These are phyloP conservation scores for Epithemia pelagica DNA, from an alignment of 108 stramenopile genomes.

Conservation along the genomic window DNA sequence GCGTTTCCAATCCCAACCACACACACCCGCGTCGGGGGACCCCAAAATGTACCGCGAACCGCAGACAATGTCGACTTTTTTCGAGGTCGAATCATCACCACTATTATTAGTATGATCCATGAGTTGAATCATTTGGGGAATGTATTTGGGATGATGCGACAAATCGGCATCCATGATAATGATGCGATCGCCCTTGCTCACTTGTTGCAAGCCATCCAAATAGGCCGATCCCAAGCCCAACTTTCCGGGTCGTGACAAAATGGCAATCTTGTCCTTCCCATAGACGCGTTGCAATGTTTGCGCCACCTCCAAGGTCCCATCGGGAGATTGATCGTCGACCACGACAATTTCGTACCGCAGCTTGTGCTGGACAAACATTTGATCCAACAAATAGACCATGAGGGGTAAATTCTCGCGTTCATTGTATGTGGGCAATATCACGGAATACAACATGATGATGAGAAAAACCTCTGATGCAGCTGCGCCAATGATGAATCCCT, in stretches of 20 bases:
- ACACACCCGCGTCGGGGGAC: constrained; percentile 75
- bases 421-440: constrained; percentile 98
- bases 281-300: constrained; percentile 76
- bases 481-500: too few relatives aligned
- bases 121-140: constrained; percentile 79
- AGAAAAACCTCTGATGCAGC: too few relatives aligned
- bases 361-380: constrained; percentile 55
- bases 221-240: constrained; percentile 96
- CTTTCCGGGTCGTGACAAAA: constrained; percentile 89
- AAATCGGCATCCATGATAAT: constrained; percentile 98
- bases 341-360: constrained; percentile 89
- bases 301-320: constrained; percentile 91
- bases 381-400: constrained; percentile 84
- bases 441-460: constrained; percentile 88
- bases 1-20: constrained; percentile 86
- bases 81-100: constrained; percentile 17
- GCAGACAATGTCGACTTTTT: constrained; percentile 84
- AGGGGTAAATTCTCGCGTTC: constrained; percentile 96
- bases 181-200: constrained; percentile 75
- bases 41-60: constrained; percentile 89
- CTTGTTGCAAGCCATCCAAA: constrained; percentile 76
- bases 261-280: constrained; percentile 63
- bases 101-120: constrained; percentile 37
- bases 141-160: constrained; percentile 96
- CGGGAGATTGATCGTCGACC: constrained; percentile 94